Conservation (phyloP, 495 filamentous ascomycete genomes). For the Glonium stellatum region DNA sequence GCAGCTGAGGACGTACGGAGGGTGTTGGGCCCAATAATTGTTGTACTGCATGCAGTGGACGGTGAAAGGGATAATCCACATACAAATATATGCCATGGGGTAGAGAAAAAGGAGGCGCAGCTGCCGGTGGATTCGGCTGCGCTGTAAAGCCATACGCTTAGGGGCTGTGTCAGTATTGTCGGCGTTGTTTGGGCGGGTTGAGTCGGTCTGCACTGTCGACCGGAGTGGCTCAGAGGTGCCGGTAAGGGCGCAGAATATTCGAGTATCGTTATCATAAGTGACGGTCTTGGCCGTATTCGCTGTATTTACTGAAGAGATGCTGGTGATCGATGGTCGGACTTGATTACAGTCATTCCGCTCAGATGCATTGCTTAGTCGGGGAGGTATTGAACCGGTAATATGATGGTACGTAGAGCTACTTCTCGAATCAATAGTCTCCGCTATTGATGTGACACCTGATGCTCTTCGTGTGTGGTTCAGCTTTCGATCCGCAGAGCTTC, state of each 20-base stretch:
- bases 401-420: too few species aligned
- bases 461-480: too few species aligned
- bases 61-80: conserved; percentile 68
- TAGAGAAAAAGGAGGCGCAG: conserved; percentile 65
- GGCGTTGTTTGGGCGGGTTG: conserved; percentile 6
- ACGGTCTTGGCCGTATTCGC: too few species aligned
- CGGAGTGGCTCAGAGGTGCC: too few species aligned
- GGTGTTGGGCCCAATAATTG: conserved; percentile 44
- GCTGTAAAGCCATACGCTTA: conserved; percentile 16
- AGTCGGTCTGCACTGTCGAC: neutral
- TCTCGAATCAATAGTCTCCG: too few species aligned
- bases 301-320: neutral
- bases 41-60: conserved; percentile 54
- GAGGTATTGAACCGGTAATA: too few species aligned
- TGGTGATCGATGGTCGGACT: neutral
- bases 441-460: too few species aligned
- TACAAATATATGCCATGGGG: conserved; percentile 59
- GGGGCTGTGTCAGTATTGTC: conserved; percentile 5
- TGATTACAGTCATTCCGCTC: neutral
- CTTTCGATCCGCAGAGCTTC: too few species aligned
- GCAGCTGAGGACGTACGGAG: conserved; percentile 48
- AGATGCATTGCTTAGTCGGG: too few species aligned
- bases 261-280: too few species aligned
- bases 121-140: conserved; percentile 56
- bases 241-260: too few species aligned